Conservation (phyloP, 75 land plant genomes). For the Sequoia sempervirens region DNA sequence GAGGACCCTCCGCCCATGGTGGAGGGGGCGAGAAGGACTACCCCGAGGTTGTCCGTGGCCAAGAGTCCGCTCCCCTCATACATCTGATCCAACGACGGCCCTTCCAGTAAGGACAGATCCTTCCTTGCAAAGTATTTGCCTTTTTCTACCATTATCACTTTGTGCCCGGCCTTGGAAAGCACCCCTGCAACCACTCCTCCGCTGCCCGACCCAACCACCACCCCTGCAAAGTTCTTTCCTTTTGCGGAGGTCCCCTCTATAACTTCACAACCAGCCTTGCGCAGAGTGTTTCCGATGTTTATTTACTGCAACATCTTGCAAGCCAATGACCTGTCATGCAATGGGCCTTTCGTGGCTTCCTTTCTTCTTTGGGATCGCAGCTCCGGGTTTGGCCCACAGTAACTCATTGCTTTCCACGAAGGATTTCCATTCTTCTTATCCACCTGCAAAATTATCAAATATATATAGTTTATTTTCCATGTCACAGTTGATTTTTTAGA, state of each 20-base stretch:
- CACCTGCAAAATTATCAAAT: conserved; percentile 30
- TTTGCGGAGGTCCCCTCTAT: background rate
- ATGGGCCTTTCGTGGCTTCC: background rate
- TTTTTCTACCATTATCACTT: conserved; percentile 80
- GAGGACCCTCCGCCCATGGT: conserved; percentile 84
- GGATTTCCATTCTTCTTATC: conserved; percentile 48
- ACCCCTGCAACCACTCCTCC: conserved; percentile 65
- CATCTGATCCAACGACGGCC: conserved; percentile 54
- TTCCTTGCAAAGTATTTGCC: conserved; percentile 57
- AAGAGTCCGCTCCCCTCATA: conserved; percentile 57
- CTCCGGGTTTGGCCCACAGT: conserved; percentile 36
- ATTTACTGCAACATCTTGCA: background rate
- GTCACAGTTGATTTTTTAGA: too few species aligned
- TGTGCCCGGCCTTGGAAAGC: conserved; percentile 65
- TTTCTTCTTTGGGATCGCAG: background rate
- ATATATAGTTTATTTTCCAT: too few species aligned
- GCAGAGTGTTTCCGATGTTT: background rate
- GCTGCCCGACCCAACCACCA: conserved; percentile 82
- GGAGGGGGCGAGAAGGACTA: conserved; percentile 60
- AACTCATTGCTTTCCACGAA: conserved; percentile 77
- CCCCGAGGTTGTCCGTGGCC: conserved; percentile 41
- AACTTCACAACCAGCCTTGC: conserved; percentile 11
- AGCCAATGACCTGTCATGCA: conserved; percentile 3
- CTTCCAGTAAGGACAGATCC: conserved; percentile 63
- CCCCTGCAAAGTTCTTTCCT: conserved; percentile 8